Conservation (phyloP, 2,329 filamentous ascomycete genomes). For the Scopulariopsis brevicaulis region DNA sequence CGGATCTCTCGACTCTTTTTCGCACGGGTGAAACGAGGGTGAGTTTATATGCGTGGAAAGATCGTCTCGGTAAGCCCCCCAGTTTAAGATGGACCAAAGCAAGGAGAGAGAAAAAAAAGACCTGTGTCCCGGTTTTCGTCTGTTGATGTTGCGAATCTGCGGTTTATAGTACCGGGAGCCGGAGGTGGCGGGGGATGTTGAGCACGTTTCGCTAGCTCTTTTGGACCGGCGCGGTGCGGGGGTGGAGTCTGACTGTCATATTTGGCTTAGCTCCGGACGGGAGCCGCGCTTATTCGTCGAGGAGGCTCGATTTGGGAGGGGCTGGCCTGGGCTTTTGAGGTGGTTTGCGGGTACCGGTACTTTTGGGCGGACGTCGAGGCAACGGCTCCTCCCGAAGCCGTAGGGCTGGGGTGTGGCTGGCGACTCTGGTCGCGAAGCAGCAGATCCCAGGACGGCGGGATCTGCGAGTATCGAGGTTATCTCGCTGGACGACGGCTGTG, state of each 20-base stretch:
- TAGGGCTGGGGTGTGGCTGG: too few relatives aligned
- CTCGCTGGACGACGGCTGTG: too few relatives aligned
- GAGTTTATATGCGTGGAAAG: not conserved
- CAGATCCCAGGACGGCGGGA: too few relatives aligned
- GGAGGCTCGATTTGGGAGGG: not conserved
- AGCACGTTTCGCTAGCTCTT: not conserved
- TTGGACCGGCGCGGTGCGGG: not conserved
- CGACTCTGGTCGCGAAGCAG: too few relatives aligned
- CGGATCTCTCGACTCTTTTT: not conserved
- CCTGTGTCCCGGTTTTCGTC: not conserved
- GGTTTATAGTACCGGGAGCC: not conserved
- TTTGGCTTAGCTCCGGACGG: not conserved
- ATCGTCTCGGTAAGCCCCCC: not conserved
- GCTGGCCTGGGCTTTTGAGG: too few relatives aligned
- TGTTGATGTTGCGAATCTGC: not conserved
- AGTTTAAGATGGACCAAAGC: too few relatives aligned
- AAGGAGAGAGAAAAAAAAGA: too few relatives aligned
- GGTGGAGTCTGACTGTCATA: not conserved
- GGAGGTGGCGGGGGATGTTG: not conserved
- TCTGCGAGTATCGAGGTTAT: too few relatives aligned
- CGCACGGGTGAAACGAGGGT: not conserved
- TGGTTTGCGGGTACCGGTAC: too few relatives aligned
- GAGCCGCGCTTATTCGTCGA: not conserved
- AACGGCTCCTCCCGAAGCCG: too few relatives aligned
- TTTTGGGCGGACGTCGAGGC: too few relatives aligned